phyloP scores from a whole-genome alignment of 2,329 filamentous ascomycete species.

The Sclerotinia trifoliorum region DNA sequence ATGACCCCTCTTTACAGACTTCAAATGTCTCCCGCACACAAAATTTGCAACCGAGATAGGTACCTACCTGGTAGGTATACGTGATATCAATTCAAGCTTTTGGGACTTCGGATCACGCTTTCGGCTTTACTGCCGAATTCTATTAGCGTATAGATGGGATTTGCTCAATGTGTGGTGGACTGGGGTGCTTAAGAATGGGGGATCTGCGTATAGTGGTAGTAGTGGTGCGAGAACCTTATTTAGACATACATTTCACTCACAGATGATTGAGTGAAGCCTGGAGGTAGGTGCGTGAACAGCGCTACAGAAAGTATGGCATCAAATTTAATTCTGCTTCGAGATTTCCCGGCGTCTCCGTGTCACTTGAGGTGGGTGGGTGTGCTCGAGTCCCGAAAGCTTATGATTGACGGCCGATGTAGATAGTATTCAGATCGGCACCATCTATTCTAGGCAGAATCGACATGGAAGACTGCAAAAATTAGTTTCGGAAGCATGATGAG shows the following conservation, averaged over 20 bases:
- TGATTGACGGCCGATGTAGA: neutral
- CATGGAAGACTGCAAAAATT: neutral
- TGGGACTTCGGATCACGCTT: neutral
- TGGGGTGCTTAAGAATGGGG: neutral
- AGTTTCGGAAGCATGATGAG: neutral
- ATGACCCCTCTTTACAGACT: neutral
- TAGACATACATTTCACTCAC: neutral
- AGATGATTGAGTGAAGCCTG: neutral
- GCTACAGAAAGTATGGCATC: neutral
- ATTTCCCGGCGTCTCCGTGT: neutral
- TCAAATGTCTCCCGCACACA: neutral
- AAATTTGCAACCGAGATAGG: neutral
- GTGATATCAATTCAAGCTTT: neutral
- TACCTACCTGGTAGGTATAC: neutral
- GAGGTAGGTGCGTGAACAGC: neutral
- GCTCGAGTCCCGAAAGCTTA: neutral
- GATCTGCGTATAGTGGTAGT: neutral
- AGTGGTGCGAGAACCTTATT: constrained; percentile 17
- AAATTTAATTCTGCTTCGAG: too few relatives aligned
- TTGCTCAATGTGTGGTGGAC: neutral
- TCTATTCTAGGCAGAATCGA: neutral
- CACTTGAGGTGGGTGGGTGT: neutral
- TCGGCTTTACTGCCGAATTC: neutral
- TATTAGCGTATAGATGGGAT: neutral
- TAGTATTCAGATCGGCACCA: neutral